These are phyloP conservation scores for Cercospora berteroae DNA, from an alignment of 2,329 filamentous ascomycete species.

Conservation along the genomic window DNA sequence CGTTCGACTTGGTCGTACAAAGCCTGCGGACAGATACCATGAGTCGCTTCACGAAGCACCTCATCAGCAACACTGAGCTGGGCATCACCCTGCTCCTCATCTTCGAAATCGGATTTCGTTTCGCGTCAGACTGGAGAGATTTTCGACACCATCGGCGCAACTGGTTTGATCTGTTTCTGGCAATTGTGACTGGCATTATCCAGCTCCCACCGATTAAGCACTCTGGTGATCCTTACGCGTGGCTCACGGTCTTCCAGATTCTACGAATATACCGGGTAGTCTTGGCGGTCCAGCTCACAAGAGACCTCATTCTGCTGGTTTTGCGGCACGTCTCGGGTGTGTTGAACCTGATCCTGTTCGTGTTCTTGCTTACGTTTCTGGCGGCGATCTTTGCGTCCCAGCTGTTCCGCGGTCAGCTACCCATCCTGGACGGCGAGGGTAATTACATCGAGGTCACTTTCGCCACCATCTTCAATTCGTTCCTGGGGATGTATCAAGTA, in stretches of 20 bases:
- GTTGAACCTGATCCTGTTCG: conserved; percentile 89
- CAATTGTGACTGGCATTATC: conserved; percentile 78
- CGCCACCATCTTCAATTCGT: conserved; percentile 88
- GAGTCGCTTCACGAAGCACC: conserved; percentile 56
- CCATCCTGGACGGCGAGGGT: conserved; percentile 57
- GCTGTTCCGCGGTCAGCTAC: conserved; percentile 84
- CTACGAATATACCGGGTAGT: conserved; percentile 89
- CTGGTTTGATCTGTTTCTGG: conserved; percentile 75
- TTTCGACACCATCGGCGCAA: conserved; percentile 76
- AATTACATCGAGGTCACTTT: conserved; percentile 72
- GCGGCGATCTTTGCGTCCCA: conserved; percentile 91
- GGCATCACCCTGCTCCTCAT: conserved; percentile 75
- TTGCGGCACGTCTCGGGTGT: conserved; percentile 90
- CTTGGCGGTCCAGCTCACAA: conserved; percentile 80
- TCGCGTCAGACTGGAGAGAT: conserved; percentile 73
- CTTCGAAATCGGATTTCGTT: conserved; percentile 76
- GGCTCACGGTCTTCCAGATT: conserved; percentile 91
- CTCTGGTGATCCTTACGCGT: conserved; percentile 72
- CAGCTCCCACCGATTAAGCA: conserved; percentile 76
- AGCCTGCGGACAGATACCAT: conserved; percentile 74
- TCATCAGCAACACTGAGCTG: conserved; percentile 72
- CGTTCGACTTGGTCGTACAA: conserved; percentile 76
- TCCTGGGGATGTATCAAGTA: conserved; percentile 96
- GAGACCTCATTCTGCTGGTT: conserved; percentile 80
- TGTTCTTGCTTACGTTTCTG: conserved; percentile 92